Conservation (phyloP, 495 filamentous ascomycete species). For the Aspergillus leporis region DNA sequence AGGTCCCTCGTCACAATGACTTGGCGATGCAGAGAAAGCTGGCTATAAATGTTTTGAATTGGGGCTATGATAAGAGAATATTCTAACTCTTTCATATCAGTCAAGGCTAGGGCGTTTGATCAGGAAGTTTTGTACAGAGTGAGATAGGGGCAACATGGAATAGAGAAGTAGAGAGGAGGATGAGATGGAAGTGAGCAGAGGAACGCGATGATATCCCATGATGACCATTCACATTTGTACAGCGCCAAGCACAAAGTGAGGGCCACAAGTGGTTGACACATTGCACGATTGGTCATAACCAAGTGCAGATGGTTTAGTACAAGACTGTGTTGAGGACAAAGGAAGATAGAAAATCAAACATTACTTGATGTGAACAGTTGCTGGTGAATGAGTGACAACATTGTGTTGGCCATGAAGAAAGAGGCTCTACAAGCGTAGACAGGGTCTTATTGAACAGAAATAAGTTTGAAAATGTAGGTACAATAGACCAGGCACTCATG, state of each 20-base stretch:
- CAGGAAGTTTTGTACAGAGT: not conserved
- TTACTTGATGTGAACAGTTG: not conserved
- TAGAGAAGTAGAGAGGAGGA: not conserved
- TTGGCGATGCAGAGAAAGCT: not conserved
- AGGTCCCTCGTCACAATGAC: too few species aligned
- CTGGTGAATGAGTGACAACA: not conserved
- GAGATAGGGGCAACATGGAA: not conserved
- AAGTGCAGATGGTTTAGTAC: not conserved
- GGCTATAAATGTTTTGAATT: not conserved
- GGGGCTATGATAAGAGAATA: not conserved
- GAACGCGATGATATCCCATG: not conserved
- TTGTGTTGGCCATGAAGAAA: slow-evolving; percentile 7
- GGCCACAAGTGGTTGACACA: not conserved
- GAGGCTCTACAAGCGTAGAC: not conserved
- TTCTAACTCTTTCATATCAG: not conserved
- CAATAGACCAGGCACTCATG: too few species aligned
- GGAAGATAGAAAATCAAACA: not conserved
- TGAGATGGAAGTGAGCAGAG: not conserved
- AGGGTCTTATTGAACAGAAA: too few species aligned
- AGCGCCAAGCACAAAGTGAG: too few species aligned
- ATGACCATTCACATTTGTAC: not conserved
- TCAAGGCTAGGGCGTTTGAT: not conserved
- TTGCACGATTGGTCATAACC: not conserved
- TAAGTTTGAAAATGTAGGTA: too few species aligned
- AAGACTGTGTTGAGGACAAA: not conserved